Conservation (phyloP, 768 basidiomycete genomes). For the Chlorophyllum brunneum region DNA sequence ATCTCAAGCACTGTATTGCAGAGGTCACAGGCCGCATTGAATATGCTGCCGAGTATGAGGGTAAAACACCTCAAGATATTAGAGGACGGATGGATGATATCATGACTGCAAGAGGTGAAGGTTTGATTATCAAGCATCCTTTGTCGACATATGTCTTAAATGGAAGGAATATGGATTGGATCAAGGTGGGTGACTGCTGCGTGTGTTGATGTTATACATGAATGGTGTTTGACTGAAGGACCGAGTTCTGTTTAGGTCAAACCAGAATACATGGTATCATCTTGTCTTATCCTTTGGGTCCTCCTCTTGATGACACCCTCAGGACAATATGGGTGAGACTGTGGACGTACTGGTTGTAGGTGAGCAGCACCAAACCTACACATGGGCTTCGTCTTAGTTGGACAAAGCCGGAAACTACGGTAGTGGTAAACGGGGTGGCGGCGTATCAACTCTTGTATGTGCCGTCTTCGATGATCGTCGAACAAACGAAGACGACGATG, state of each 20-base stretch:
- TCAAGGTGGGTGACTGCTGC: conserved; percentile 54
- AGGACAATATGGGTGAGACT: conserved; percentile 92
- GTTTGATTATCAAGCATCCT: conserved; percentile 88
- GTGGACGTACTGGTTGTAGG: conserved; percentile 91
- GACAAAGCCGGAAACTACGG: conserved; percentile 86
- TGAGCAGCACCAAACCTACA: conserved; percentile 26
- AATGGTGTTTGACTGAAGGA: not conserved
- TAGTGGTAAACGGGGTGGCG: conserved; percentile 78
- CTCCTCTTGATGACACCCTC: not conserved
- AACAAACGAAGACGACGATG: conserved; percentile 51
- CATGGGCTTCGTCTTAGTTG: not conserved
- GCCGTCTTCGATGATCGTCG: conserved; percentile 80
- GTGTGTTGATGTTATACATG: not conserved
- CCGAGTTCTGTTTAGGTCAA: conserved; percentile 51
- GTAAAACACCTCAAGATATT: conserved; percentile 79
- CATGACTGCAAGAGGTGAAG: conserved; percentile 85
- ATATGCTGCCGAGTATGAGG: conserved; percentile 66
- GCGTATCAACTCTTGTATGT: conserved; percentile 86
- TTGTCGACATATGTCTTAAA: conserved; percentile 78
- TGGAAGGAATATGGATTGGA: conserved; percentile 88
- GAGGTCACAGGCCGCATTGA: conserved; percentile 79
- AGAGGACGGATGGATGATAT: conserved; percentile 76
- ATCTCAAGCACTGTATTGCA: conserved; percentile 64
- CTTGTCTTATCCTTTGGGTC: not conserved
- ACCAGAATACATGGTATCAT: conserved; percentile 76